These are phyloP conservation scores for Serendipita sp. DNA, from an alignment of 768 basidiomycete species.

Conservation along the genomic window DNA sequence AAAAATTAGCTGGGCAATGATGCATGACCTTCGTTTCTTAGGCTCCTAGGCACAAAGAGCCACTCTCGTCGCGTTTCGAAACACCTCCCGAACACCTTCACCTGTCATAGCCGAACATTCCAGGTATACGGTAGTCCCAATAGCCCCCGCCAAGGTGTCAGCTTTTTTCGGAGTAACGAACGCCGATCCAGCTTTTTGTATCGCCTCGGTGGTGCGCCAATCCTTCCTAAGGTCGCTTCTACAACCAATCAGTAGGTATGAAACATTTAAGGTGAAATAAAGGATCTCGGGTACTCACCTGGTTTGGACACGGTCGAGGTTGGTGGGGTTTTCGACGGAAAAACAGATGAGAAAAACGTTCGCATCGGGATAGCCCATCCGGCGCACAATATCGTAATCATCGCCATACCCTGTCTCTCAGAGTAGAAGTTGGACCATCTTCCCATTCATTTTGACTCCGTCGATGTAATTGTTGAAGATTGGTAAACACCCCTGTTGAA, in stretches of 20 bases:
- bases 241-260: slow-evolving; percentile 15
- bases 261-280: slow-evolving; percentile 10
- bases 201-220: slow-evolving; percentile 12
- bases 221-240: slow-evolving; percentile 15
- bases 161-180: slow-evolving; percentile 13
- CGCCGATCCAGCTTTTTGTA: slow-evolving; percentile 12
- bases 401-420: too few species aligned
- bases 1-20: too few species aligned
- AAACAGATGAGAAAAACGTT: too few species aligned
- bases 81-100: slow-evolving; percentile 15
- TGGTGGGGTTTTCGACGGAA: slow-evolving; percentile 9
- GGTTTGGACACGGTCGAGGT: slow-evolving; percentile 7
- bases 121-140: slow-evolving; percentile 4
- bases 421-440: too few species aligned
- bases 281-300: slow-evolving; percentile 16
- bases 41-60: too few species aligned
- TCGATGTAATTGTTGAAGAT: too few species aligned
- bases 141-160: neutral
- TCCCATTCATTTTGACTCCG: too few species aligned
- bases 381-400: too few species aligned
- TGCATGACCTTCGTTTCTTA: too few species aligned
- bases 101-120: slow-evolving; percentile 14
- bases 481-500: too few species aligned
- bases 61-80: slow-evolving; percentile 7
- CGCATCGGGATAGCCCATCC: too few species aligned